Percentiles rank a stretch among this genome's conserved stretches.
These are phyloP conservation scores for Nigrospora osmanthi DNA, from an alignment of 2,329 filamentous ascomycete genomes.

Conservation along the genomic window DNA sequence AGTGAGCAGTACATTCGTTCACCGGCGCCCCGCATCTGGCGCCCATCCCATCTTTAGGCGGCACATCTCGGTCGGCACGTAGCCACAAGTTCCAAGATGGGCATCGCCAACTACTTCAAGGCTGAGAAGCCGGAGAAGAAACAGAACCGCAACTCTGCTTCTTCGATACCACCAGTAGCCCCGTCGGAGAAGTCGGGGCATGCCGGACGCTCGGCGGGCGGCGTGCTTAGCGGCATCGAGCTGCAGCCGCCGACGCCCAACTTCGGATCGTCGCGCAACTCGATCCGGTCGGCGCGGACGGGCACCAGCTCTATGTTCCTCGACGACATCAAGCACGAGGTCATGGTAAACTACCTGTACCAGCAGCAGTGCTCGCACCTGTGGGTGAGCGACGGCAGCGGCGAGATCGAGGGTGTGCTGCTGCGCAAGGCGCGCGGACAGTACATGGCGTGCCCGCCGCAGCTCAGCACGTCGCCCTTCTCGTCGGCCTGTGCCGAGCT, in stretches of 20 bases:
- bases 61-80: no score
- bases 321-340: conserved; percentile 71
- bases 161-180: conserved; percentile 9
- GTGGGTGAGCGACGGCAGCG: conserved; percentile 65
- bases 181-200: conserved; percentile 28
- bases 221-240: conserved; percentile 32
- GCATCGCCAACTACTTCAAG: conserved; percentile 56
- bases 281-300: conserved; percentile 39
- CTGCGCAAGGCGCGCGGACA: conserved; percentile 59
- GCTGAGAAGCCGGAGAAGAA: conserved; percentile 32
- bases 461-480: conserved; percentile 54
- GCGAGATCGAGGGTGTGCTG: conserved; percentile 64
- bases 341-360: conserved; percentile 78
- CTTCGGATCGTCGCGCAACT: conserved; percentile 43
- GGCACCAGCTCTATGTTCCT: conserved; percentile 45
- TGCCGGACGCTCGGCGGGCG: conserved; percentile 13
- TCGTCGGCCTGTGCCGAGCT: conserved; percentile 58
- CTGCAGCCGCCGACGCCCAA: conserved; percentile 40
- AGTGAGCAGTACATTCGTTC: no score
- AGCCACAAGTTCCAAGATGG: conserved; percentile 35
- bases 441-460: conserved; percentile 67
- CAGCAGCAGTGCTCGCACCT: conserved; percentile 69
- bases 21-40: no score
- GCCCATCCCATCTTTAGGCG: no score
- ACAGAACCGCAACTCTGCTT: conserved; percentile 8